Evolutionary conservation across 1,284 basidiomycete genomes (phyloP).

Genomic region (Ceratorhiza oryzae-sativae): DNA sequence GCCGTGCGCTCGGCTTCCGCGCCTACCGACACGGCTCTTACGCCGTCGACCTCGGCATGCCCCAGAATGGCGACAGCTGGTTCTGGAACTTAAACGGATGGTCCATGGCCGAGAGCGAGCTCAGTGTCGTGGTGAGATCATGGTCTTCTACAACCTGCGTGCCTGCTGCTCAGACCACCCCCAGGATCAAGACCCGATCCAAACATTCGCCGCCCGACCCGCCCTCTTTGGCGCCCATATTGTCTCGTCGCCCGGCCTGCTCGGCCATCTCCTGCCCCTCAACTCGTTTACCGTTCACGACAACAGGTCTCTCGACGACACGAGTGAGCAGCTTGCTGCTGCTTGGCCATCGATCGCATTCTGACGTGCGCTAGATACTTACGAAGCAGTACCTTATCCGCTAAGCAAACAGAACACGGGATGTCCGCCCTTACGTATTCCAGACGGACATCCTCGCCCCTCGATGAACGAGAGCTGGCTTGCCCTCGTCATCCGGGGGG

Average conservation of each 20-base stretch:
- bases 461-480: constrained; percentile 47
- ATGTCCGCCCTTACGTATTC: constrained; percentile 41
- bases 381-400: constrained; percentile 10
- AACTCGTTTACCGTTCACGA: constrained; percentile 39
- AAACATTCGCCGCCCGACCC: constrained; percentile 45
- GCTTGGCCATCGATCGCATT: not conserved
- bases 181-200: constrained; percentile 39
- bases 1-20: constrained; percentile 15
- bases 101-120: constrained; percentile 45
- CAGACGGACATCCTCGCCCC: constrained; percentile 36
- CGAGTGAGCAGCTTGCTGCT: not conserved
- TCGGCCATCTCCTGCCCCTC: constrained; percentile 46
- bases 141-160: not conserved
- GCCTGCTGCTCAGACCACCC: not conserved
- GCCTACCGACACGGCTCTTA: constrained; percentile 14
- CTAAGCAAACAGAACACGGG: constrained; percentile 34
- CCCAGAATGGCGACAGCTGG: constrained; percentile 28
- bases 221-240: constrained; percentile 49
- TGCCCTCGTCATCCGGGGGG: constrained; percentile 56
- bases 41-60: constrained; percentile 25
- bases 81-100: constrained; percentile 38
- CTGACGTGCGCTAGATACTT: not conserved
- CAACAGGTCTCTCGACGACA: constrained; percentile 23
- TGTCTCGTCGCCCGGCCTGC: constrained; percentile 43
- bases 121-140: constrained; percentile 45